Conservation (phyloP, 163 green algal genomes). For the Chlamydomonas reinhardtii region DNA sequence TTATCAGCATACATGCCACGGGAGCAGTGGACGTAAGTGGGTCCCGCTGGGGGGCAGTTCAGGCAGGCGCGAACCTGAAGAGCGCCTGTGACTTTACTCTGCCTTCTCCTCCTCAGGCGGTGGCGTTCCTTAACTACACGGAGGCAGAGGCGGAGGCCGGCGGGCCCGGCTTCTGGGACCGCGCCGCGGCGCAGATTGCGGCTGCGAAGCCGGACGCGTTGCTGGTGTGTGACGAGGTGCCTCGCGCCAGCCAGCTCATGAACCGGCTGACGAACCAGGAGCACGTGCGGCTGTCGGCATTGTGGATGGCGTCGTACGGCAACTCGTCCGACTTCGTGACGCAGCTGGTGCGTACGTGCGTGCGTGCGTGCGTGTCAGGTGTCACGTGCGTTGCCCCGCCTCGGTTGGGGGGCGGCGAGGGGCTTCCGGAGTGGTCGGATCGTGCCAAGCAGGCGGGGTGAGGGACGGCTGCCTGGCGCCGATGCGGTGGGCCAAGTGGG, state of each 20-base stretch:
- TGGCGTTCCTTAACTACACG: constrained; percentile 25
- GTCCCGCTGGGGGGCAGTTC: too few relatives aligned
- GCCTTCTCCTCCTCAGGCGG: neutral
- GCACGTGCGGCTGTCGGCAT: neutral
- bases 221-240: constrained; percentile 20
- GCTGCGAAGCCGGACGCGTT: constrained; percentile 1
- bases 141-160: neutral
- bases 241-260: neutral
- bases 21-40: too few relatives aligned
- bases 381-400: too few relatives aligned
- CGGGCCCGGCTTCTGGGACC: neutral
- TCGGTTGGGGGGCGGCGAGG: too few relatives aligned
- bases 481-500: too few relatives aligned
- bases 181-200: neutral
- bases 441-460: too few relatives aligned
- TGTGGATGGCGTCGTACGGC: constrained; percentile 32
- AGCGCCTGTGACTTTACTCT: too few relatives aligned
- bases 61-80: too few relatives aligned
- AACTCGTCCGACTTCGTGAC: constrained; percentile 1
- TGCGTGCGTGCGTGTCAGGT: neutral
- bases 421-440: too few relatives aligned
- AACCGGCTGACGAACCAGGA: neutral
- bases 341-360: neutral
- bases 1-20: too few relatives aligned
- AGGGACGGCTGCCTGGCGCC: too few relatives aligned